phyloP scores from a whole-genome alignment of 441 rosid species.

The Populus trichocarpa region DNA sequence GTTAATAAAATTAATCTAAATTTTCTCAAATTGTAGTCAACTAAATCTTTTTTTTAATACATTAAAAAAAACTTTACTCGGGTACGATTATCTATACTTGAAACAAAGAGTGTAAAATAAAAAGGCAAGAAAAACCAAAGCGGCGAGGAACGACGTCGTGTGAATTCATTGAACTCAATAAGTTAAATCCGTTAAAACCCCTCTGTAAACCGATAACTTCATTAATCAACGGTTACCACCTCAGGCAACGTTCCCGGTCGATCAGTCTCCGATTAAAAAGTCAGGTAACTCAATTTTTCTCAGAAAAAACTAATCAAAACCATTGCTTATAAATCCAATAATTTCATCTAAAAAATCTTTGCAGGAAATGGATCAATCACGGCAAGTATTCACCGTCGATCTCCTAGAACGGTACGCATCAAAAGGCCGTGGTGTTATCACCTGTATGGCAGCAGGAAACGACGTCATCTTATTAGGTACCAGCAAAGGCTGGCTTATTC shows the following conservation, averaged over 20 bases:
- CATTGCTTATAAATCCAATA: not conserved
- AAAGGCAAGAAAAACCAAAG: not conserved
- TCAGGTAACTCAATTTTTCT: not conserved
- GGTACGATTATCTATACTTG: too few species aligned
- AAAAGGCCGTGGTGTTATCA: conserved; percentile 83
- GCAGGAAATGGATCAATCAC: conserved; percentile 59
- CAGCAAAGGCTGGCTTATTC: conserved; percentile 91
- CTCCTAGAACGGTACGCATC: conserved; percentile 88
- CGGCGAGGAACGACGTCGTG: not conserved
- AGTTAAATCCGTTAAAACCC: not conserved
- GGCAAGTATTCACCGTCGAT: conserved; percentile 89
- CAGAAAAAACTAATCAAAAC: not conserved
- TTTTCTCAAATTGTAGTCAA: too few species aligned
- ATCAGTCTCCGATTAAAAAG: not conserved
- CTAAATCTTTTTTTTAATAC: too few species aligned
- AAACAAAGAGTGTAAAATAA: too few species aligned
- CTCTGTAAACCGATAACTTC: not conserved
- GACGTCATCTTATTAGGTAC: conserved; percentile 94
- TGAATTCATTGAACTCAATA: not conserved
- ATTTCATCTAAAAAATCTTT: too few species aligned
- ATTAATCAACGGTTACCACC: not conserved
- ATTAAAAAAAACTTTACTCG: too few species aligned
- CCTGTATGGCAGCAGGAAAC: conserved; percentile 98
- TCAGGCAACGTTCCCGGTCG: not conserved
- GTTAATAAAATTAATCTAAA: too few species aligned